phyloP scores from a whole-genome alignment of 2,329 filamentous ascomycete genomes.

The Dissoconium aciculare region DNA sequence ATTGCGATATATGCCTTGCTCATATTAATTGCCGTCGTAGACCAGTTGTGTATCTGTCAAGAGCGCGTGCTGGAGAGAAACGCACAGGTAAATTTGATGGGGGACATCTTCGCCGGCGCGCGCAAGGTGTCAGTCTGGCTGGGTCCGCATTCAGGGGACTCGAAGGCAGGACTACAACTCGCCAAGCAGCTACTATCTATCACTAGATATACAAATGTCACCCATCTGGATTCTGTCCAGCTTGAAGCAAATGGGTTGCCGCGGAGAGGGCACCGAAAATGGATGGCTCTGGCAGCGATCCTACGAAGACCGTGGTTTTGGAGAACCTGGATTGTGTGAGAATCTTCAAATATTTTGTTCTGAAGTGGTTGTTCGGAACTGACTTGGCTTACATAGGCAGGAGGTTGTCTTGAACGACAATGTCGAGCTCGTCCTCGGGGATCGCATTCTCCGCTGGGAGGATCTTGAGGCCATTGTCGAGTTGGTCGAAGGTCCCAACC shows the following conservation, averaged over 20 bases:
- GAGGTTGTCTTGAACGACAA: slow-evolving; percentile 19
- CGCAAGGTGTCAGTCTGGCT: slow-evolving; percentile 20
- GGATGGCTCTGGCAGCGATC: slow-evolving; percentile 17
- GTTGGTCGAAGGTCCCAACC: slow-evolving; percentile 16
- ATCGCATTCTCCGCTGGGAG: slow-evolving; percentile 15
- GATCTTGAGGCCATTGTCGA: slow-evolving; percentile 17
- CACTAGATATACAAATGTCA: slow-evolving; percentile 6
- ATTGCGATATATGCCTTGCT: no score
- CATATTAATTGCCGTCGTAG: no score
- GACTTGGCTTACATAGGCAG: slow-evolving; percentile 6
- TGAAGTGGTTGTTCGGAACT: background rate
- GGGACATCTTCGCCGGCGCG: slow-evolving; percentile 19
- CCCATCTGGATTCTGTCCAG: slow-evolving; percentile 7
- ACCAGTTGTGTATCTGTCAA: slow-evolving; percentile 22
- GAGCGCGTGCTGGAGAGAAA: slow-evolving; percentile 17
- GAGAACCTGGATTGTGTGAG: slow-evolving; percentile 18
- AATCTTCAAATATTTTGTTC: background rate
- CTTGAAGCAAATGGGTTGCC: slow-evolving; percentile 18
- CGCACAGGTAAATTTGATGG: slow-evolving; percentile 21
- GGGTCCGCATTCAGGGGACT: slow-evolving; percentile 17
- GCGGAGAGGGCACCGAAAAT: slow-evolving; percentile 13
- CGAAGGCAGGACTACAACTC: slow-evolving; percentile 18
- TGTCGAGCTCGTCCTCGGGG: slow-evolving; percentile 19
- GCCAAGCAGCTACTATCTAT: slow-evolving; percentile 16
- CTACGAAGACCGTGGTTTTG: slow-evolving; percentile 20